A percentile compares a stretch with the other conserved stretches of the same genome.
phyloP scores from a whole-genome alignment of 2,329 filamentous ascomycete species.

The Pestalotiopsis sp. region DNA sequence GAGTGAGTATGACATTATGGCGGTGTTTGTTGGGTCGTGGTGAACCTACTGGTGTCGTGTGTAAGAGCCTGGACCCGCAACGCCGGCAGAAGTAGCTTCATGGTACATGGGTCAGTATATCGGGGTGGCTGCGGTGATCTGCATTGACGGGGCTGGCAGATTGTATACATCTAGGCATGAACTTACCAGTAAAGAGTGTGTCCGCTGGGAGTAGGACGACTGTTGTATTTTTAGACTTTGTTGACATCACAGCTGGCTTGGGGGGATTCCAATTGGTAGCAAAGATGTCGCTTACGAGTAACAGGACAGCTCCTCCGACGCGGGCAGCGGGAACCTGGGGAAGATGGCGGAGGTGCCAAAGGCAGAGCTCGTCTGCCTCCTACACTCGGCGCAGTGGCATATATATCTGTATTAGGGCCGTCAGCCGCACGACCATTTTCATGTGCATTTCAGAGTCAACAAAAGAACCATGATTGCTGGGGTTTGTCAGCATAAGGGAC shows the following conservation, averaged over 20 bases:
- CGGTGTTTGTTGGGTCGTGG: background rate
- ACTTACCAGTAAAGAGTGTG: conserved; percentile 58
- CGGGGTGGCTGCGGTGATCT: background rate
- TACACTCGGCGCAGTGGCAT: conserved; percentile 71
- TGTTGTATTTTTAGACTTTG: conserved; percentile 31
- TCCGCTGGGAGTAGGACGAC: conserved; percentile 59
- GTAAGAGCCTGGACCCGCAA: conserved; percentile 68
- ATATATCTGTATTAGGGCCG: conserved; percentile 47
- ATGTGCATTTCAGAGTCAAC: background rate
- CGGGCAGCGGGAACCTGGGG: conserved; percentile 63
- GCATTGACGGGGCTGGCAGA: background rate
- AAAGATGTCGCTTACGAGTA: conserved; percentile 49
- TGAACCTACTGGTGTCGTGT: conserved; percentile 56
- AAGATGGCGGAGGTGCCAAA: conserved; percentile 74
- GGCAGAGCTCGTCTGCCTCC: conserved; percentile 65
- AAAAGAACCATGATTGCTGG: background rate
- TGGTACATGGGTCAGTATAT: background rate
- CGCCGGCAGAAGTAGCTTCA: conserved; percentile 65
- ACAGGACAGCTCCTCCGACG: conserved; percentile 49
- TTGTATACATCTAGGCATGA: background rate
- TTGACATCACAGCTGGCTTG: background rate
- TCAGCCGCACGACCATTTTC: background rate
- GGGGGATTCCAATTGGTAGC: background rate
- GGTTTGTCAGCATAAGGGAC: background rate
- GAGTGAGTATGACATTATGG: background rate